Base-by-base conservation (phyloP, 768 basidiomycete species). In the Mycena maculata region DNA sequence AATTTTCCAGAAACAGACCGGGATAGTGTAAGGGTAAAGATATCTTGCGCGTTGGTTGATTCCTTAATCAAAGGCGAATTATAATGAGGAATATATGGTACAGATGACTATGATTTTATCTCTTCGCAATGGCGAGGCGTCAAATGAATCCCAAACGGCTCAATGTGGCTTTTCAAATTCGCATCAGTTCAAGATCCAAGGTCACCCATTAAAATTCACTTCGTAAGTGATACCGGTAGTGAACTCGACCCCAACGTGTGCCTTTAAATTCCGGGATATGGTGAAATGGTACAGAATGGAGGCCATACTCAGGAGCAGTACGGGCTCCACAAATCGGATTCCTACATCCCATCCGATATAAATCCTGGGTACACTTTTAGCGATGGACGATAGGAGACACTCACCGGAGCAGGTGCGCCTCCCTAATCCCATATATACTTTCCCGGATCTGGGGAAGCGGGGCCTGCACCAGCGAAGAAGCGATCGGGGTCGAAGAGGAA, bases 401-500 rank as follows among this genome's bases (percentile, higher is more conserved):
- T 2, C 63, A 77, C 79, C 80, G 38, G 80, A 79, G 56, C 80
- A 81, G 28, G 49, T 71, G 22, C 80, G 71, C 7, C 74, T 63
- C 20, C 80, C 80, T 57, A 78, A 80, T 79, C 79, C 60, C 78
- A 81, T 6, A 72, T 68, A 56, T 74, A 80, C 1, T 28, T 52
- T n/a, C 75, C 70, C 9, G 80, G 79, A 68, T 81, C 79, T 10
- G 78, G 73, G 47, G 80, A 76, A 9, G 38, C 54, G 9, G n/a
- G 30, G 8, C 23, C n/a, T 5, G 61, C 39, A 13, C 50, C 53
- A 12, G 15, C 11, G 38, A 74, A n/a, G 39, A 80, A 80, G 13
- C 84, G 76, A 20, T 77, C 76, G 2, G 85, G 85, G 48, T 77
- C 70, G 67, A 86, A 86, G 0, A 23, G 54, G 42, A 76, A 74